These are phyloP conservation scores for Globisporangium splendens DNA, from an alignment of 352 stramenopile genomes.

Conservation along the genomic window DNA sequence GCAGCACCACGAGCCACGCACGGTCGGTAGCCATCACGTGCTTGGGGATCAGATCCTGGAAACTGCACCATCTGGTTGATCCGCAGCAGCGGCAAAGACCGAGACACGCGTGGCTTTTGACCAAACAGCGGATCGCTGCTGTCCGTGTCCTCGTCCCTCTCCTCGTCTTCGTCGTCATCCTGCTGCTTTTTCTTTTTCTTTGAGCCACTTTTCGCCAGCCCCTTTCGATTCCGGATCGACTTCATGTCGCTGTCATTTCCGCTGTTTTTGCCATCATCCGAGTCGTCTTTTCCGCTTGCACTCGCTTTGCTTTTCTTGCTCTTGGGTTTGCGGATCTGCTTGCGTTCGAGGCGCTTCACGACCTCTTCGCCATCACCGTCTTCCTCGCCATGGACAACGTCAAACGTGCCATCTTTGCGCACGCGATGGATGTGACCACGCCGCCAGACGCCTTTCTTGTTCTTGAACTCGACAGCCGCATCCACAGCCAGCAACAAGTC, in stretches of 20 bases:
- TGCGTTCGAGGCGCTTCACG: slow-evolving; percentile 24
- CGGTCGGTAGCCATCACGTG: slow-evolving; percentile 40
- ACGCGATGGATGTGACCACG: slow-evolving; percentile 26
- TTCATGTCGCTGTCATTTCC: slow-evolving; percentile 17
- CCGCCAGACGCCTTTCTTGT: slow-evolving; percentile 30
- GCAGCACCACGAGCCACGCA: slow-evolving; percentile 38
- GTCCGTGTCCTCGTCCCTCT: slow-evolving; percentile 7
- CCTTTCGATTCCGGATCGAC: slow-evolving; percentile 23
- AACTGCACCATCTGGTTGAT: slow-evolving; percentile 59
- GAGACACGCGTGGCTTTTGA: slow-evolving; percentile 1
- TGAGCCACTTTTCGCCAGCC: slow-evolving; percentile 5
- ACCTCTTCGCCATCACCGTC: slow-evolving; percentile 29
- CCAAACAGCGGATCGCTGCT: neutral
- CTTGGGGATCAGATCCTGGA: slow-evolving; percentile 38
- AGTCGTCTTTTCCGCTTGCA: slow-evolving; percentile 2
- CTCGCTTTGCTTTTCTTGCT: slow-evolving; percentile 8
- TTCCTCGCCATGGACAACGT: slow-evolving; percentile 44
- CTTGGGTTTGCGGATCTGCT: slow-evolving; percentile 21
- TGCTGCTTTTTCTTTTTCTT: slow-evolving; percentile 11
- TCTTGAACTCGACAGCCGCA: slow-evolving; percentile 37
- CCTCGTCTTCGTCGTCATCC: slow-evolving; percentile 13
- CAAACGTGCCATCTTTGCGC: slow-evolving; percentile 44
- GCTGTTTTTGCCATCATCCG: neutral
- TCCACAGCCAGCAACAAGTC: slow-evolving; percentile 17
- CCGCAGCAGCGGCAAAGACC: slow-evolving; percentile 23